phyloP scores from a whole-genome alignment of 345 rosid genomes.

The Linum tenue region DNA sequence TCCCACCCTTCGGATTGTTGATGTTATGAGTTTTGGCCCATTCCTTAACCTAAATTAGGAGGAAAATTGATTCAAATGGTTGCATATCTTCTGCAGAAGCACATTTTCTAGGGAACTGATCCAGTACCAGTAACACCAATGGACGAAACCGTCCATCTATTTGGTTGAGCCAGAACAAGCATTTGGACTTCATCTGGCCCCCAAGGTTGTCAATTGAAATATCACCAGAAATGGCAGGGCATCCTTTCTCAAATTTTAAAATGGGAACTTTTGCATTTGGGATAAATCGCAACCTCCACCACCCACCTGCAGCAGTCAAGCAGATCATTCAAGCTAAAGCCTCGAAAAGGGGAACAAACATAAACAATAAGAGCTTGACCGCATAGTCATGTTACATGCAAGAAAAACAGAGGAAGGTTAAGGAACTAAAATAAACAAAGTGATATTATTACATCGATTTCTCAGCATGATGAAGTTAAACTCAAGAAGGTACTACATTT shows the following conservation, averaged over 20 bases:
- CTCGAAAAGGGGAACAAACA: neutral
- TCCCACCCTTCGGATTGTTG: conserved; percentile 60
- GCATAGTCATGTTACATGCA: too few species aligned
- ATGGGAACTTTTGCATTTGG: conserved; percentile 74
- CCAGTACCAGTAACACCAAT: conserved; percentile 64
- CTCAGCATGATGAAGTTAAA: too few species aligned
- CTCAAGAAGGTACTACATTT: too few species aligned
- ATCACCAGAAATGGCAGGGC: conserved; percentile 62
- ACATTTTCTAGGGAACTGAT: conserved; percentile 2
- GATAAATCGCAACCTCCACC: conserved; percentile 44
- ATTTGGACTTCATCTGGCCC: conserved; percentile 68
- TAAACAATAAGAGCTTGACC: neutral
- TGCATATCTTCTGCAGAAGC: conserved; percentile 2
- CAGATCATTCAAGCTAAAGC: neutral
- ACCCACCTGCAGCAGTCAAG: conserved; percentile 34
- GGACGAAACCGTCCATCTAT: conserved; percentile 81
- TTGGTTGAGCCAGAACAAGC: conserved; percentile 65
- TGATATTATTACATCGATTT: too few species aligned
- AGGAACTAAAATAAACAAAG: too few species aligned
- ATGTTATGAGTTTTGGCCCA: conserved; percentile 87
- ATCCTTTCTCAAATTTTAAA: conserved; percentile 46
- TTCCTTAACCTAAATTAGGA: conserved; percentile 67
- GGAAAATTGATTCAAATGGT: conserved; percentile 3
- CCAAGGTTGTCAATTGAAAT: conserved; percentile 69
- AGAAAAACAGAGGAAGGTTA: too few species aligned